A percentile compares a stretch with the other conserved stretches of the same genome.
These are phyloP conservation scores for Metschnikowia arizonensis DNA, from an alignment of 805 yeast genomes.

Conservation along the genomic window DNA sequence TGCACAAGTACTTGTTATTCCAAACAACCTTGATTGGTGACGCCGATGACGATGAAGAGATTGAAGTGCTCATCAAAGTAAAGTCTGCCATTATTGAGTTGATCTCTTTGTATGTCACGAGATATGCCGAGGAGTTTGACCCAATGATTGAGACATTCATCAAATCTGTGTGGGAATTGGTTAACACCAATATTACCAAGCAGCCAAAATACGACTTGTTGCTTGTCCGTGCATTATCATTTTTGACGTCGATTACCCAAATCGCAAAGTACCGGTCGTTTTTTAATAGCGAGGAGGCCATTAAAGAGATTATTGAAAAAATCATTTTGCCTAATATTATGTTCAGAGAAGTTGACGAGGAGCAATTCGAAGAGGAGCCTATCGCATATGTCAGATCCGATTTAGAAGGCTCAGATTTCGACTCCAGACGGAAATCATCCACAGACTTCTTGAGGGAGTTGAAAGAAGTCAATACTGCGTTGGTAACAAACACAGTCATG, in stretches of 20 bases:
- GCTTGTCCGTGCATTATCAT: constrained; percentile 74
- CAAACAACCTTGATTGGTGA: constrained; percentile 51
- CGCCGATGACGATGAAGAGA: constrained; percentile 55
- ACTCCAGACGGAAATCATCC: constrained; percentile 88
- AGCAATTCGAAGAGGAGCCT: constrained; percentile 95
- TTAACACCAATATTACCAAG: constrained; percentile 52
- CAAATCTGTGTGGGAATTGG: constrained; percentile 74
- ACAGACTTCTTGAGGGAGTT: constrained; percentile 87
- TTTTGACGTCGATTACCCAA: constrained; percentile 76
- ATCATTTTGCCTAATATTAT: constrained; percentile 86
- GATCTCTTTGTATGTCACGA: constrained; percentile 76
- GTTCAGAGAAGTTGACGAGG: constrained; percentile 84
- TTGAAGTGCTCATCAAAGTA: constrained; percentile 64
- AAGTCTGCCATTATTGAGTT: constrained; percentile 83
- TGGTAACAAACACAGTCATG: constrained; percentile 73
- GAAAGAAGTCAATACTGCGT: constrained; percentile 69
- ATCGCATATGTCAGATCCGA: constrained; percentile 89
- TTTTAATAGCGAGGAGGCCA: constrained; percentile 47
- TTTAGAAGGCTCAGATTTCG: constrained; percentile 91
- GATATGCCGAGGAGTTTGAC: constrained; percentile 92
- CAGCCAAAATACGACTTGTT: constrained; percentile 81
- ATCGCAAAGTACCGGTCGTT: constrained; percentile 59
- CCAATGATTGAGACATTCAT: constrained; percentile 72
- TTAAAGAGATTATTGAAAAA: constrained; percentile 74
- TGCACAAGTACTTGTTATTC: constrained; percentile 76